These are phyloP conservation scores for Scutellaria galericulata DNA, from an alignment of 257 asterid genomes.

Conservation along the genomic window DNA sequence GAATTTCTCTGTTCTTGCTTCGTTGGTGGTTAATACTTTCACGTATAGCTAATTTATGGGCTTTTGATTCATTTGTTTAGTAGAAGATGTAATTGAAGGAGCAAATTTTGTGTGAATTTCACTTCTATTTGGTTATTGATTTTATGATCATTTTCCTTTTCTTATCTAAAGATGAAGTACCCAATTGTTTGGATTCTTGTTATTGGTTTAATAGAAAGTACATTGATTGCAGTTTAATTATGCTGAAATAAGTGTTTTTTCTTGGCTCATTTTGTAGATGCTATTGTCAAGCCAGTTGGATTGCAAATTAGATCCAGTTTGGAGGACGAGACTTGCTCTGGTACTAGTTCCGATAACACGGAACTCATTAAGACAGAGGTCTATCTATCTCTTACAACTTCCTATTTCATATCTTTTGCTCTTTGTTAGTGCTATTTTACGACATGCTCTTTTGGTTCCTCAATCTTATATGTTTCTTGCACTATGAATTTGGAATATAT, in stretches of 20 bases:
- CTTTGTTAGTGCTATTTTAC: constrained; percentile 15
- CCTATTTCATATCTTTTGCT: neutral
- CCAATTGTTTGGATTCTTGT: neutral
- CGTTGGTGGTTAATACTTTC: neutral
- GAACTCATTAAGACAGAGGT: constrained; percentile 56
- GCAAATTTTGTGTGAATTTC: neutral
- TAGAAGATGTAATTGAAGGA: constrained; percentile 5
- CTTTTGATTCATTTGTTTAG: constrained; percentile 23
- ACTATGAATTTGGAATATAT: neutral
- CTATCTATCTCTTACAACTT: constrained; percentile 14
- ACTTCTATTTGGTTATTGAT: neutral
- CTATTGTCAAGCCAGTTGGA: constrained; percentile 49
- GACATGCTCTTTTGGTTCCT: neutral
- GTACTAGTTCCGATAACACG: constrained; percentile 46
- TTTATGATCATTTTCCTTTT: neutral
- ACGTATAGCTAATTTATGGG: constrained; percentile 1
- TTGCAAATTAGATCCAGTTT: constrained; percentile 54
- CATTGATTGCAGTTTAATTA: constrained; percentile 13
- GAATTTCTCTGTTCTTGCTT: constrained; percentile 18
- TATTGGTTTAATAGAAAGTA: neutral
- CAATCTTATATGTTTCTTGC: neutral
- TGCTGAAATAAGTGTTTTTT: constrained; percentile 26
- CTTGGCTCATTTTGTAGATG: constrained; percentile 38
- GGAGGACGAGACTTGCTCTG: constrained; percentile 56
- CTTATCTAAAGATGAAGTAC: constrained; percentile 1